Conservation (phyloP, 441 rosid species). For the Gossypium gossypioides region DNA sequence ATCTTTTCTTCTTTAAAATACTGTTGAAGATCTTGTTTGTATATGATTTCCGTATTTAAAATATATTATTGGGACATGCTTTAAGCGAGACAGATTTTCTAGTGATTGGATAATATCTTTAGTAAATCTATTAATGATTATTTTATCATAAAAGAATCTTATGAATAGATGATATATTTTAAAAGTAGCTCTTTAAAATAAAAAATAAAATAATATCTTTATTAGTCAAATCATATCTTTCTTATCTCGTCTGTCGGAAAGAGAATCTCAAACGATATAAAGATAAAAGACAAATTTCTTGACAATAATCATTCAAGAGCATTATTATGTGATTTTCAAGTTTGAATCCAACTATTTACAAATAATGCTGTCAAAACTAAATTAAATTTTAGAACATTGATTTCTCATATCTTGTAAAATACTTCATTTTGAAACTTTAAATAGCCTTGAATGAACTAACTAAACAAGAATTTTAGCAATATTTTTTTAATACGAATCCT, state of each 20-base stretch:
- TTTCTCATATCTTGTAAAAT: not conserved
- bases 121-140: not conserved
- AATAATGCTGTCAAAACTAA: not conserved
- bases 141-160: not conserved
- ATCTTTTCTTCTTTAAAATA: not conserved
- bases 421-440: not conserved
- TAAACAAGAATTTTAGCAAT: not conserved
- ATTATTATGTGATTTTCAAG: not conserved
- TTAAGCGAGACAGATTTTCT: not conserved
- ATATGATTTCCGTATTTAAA: not conserved
- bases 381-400: not conserved
- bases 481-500: too few species aligned
- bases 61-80: not conserved
- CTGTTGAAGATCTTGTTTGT: not conserved
- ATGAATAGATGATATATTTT: not conserved
- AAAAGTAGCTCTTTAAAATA: not conserved
- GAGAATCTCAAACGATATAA: not conserved
- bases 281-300: not conserved
- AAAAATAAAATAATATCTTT: not conserved
- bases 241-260: not conserved
- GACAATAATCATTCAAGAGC: not conserved
- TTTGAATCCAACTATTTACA: not conserved
- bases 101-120: not conserved
- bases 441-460: not conserved
- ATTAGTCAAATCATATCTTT: not conserved